Evolutionary conservation across 495 filamentous ascomycete genomes (phyloP), one percentile per base, ranked within the genome.

Genomic region (Penicillium waksmanii): DNA sequence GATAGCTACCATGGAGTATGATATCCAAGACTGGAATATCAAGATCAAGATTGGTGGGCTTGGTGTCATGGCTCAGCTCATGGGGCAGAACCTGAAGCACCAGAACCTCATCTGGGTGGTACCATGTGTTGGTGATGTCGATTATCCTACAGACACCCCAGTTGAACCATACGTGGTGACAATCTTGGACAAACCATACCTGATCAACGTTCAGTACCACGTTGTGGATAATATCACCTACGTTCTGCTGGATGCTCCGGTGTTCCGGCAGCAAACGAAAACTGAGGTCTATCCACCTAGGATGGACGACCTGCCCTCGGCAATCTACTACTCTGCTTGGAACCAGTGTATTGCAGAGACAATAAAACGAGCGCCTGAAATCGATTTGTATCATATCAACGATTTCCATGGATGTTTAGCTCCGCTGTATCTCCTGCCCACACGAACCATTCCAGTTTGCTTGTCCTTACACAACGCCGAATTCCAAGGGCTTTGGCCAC

Each of bases 331-430:
- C 66, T 85, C 84, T 0, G 84, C 85, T 2, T 89, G 86, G 86
- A 89, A 89, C 64, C 79, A 80, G 60, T 89, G 86, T 59, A 87
- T 89, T 55, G 84, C 86, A 10, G 73, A 84, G 56, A 69, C 85
- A 0, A 83, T 88, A 58, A 77, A 69, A 44, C 78, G 77, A 23
- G 78, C 79, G 57, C 82, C 84, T 10, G 21, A 18, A 3, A 78
- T 88, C 51, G 86, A 90, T 64, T 68, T 90, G n/a, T 90, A 90
- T 67, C 87, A 90, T 70, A 89, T 90, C 66, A 90, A 90, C 70
- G 87, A 90, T 66, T 90, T 89, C 67, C 87, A 90, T 61, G 87
- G 87, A 19, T 85, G 87, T 11, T 68, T 87, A 5, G 87, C 87
- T 36, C 87, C 86, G 19, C 72, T 90, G 11, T 86, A 90, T 61